Evolutionary conservation across 148 eudicot genomes (phyloP), one percentile per base, ranked within the genome.

Genomic region (Silene uniflora): DNA sequence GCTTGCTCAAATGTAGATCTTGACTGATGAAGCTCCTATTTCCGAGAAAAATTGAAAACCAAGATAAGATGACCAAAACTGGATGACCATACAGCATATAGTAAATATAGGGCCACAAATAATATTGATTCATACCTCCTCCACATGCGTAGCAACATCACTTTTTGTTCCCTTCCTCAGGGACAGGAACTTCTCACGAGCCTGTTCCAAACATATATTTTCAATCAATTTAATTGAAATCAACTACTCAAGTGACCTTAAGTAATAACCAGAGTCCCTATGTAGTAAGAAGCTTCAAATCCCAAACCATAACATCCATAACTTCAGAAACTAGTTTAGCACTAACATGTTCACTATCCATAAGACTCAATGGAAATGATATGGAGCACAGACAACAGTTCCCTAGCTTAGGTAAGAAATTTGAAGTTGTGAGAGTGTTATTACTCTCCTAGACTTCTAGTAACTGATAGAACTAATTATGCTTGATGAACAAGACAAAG

Each of bases 1-100:
- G 98, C 96, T 80, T 92, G 93, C 92, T 95, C 98, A 85, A 95
- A 95, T 69, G 89, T 68, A 74, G 96, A 86, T 69, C 98, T 86
- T 74, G 98, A 90, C 79, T 88, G 88, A 83, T 95, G 89, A 78
- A 95, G 98, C 81, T 95, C 98, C 97, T 95, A 86, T 76, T 78
- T 68, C 76, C 76, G 18, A 75, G 61, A 71, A 75, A 75, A 75
- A 7, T 77, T 74, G 59, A 78, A 69, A 55, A 13, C 56, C 56
- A 52, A 52, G 56, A 4, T 52, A 52, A 52, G 56, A 52, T 55
- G 5, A 5, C 24, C 68, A 24, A 54, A 7, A 27, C 58, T 68
- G 74, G 60, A 73, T 63, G 14, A 63, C 73, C 68, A 74, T 29
- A 77, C 23, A 60, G 72, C 47, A 69, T 49, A 54, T 19, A 54